Evolutionary conservation across 192 early-diverging fungal species (phyloP).

Genomic region (Coemansia sp.): DNA sequence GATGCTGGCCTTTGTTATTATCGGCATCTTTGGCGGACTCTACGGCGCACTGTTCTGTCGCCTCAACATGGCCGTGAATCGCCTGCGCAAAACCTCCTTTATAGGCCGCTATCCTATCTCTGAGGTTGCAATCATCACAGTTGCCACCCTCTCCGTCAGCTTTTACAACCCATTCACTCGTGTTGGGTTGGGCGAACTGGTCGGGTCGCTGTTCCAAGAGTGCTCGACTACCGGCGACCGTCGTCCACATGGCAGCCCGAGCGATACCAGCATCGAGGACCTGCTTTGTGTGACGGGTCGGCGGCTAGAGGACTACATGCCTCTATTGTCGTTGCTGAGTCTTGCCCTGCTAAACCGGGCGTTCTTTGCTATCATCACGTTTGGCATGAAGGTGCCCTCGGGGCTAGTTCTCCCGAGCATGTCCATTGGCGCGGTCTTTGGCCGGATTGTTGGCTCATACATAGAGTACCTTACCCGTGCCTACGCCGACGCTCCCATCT

Average conservation of each 20-base stretch:
- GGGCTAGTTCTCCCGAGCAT: constrained; percentile 58
- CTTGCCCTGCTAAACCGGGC: constrained; percentile 50
- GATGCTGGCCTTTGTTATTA: constrained; percentile 61
- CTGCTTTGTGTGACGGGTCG: constrained; percentile 60
- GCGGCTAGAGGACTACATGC: constrained; percentile 43
- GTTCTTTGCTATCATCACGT: constrained; percentile 55
- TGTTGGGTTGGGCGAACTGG: constrained; percentile 79
- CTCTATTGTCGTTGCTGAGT: constrained; percentile 43
- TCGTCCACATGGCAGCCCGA: constrained; percentile 19
- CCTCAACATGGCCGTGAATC: constrained; percentile 65
- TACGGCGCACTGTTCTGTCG: constrained; percentile 79
- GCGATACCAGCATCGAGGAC: constrained; percentile 56
- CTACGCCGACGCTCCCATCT: constrained; percentile 30
- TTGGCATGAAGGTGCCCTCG: constrained; percentile 56
- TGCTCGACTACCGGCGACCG: constrained; percentile 56
- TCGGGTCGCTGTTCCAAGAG: constrained; percentile 86
- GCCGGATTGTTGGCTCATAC: constrained; percentile 41
- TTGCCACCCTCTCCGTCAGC: constrained; percentile 71
- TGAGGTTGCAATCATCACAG: constrained; percentile 71
- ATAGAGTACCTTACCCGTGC: constrained; percentile 51
- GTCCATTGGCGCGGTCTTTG: constrained; percentile 57
- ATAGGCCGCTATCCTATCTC: constrained; percentile 66
- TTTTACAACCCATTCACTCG: constrained; percentile 85
- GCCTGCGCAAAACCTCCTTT: constrained; percentile 72
- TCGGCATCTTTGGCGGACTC: constrained; percentile 75